Evolutionary conservation across 164 flowering plant species (phyloP), one percentile per base, ranked within the genome.

Genomic region (Macadamia tetraphylla): DNA sequence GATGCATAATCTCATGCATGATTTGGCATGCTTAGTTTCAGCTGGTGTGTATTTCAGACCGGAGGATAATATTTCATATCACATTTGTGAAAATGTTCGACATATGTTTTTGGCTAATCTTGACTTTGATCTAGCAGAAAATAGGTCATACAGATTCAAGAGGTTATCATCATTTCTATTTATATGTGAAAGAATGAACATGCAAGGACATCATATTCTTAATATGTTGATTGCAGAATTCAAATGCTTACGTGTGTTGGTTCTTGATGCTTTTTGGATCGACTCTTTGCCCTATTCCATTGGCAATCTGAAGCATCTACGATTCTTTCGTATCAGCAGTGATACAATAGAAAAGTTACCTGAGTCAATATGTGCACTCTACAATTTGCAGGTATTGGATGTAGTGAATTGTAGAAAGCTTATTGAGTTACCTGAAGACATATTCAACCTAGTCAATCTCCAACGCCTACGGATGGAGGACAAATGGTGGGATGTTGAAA

Each of bases 1-100:
- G 62, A 57, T 67, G 70, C 70, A 67, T 42, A 62, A 67, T 49
- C 48, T 67, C 61, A 43, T 67, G n/a, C 70, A 67, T 14, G 62
- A 59, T 49, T 60, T 67, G 9, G 70, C 70, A 17, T 32, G 40
- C 29, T 35, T 18, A 5, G 40, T 67, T 42, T 29, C 62, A 58
- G 48, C 62, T 6, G 32, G 58, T 40, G 32, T n/a, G 29, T 67
- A 49, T 59, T 67, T 64, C 14, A n/a, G 56, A 30, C 13, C 15
- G 55, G 66, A 64, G 32, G 31, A 3, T 9, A 6, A 30, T 13
- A 29, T 46, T 11, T 64, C 32, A n/a, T 49, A 3, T 17, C 23
- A 64, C 17, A 44, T 46, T 30, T 5, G 5, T 35, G 40, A 35
- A 35, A 35, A 35, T 35, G 40, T 35, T 35, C 40, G 40, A 35